Percentiles rank a stretch among this genome's conserved stretches.
These are phyloP conservation scores for Eutrema salsugineum DNA, from an alignment of 441 rosid species.

Conservation along the genomic window DNA sequence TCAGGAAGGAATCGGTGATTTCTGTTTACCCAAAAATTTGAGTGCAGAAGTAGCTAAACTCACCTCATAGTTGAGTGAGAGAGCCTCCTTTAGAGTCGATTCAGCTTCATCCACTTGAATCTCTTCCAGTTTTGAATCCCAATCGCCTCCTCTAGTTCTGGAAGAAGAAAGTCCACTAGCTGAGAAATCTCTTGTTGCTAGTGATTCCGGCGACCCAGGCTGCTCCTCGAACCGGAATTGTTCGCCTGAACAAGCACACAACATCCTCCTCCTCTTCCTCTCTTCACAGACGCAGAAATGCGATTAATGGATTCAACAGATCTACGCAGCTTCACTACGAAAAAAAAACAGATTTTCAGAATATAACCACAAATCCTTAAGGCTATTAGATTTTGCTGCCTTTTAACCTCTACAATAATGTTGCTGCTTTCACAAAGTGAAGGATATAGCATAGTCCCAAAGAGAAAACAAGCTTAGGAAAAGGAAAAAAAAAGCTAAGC, in stretches of 20 bases:
- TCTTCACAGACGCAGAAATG: not conserved
- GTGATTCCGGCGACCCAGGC: constrained; percentile 84
- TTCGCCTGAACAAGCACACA: constrained; percentile 97
- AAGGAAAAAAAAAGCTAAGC: not conserved
- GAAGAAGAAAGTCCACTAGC: constrained; percentile 86
- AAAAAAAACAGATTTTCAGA: not conserved
- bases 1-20: not conserved
- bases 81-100: constrained; percentile 91
- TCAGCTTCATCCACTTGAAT: constrained; percentile 89
- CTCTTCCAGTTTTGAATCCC: constrained; percentile 81
- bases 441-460: not conserved
- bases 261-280: constrained; percentile 45
- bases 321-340: constrained; percentile 7
- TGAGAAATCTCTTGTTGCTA: constrained; percentile 92
- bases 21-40: not conserved
- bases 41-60: not conserved
- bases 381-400: not conserved
- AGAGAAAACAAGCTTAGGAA: not conserved
- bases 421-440: not conserved
- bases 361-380: not conserved
- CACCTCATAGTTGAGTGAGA: constrained; percentile 94
- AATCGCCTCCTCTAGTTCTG: constrained; percentile 65
- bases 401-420: not conserved
- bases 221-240: constrained; percentile 85
- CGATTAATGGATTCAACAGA: not conserved